Base-by-base conservation (phyloP, 768 basidiomycete species). In the Suillus weaverae region DNA sequence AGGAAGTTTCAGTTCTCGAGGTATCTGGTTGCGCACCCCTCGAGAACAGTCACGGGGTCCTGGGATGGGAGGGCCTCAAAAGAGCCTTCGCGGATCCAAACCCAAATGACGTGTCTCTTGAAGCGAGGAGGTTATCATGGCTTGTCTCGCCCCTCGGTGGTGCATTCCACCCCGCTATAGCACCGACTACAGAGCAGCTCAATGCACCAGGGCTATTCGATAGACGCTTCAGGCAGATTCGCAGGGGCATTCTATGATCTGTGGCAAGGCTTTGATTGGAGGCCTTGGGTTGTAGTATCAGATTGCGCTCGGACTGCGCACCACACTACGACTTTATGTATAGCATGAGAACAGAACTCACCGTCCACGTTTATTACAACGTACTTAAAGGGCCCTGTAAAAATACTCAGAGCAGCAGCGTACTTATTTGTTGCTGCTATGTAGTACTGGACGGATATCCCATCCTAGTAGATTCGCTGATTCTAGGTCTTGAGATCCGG, bases 51-150 rank as follows among this genome's bases (percentile, higher is more conserved):
- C 62, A 63, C 11, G 63, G 63, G 26, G 35, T 66, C 8, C 13
- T 32, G 22, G 63, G 65, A n/a, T 66, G 65, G 65, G 65, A 64
- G 30, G 65, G 44, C 2, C 63, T 66, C n/a, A 66, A 64, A 26
- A 63, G 46, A 43, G 65, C 56, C 26, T 66, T 66, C 44, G 54
- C 65, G 4, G 53, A 63, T 50, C 54, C 63, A 22, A 44, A 64
- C 48, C 55, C 43, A 1, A 33, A 59, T 43, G 44, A 56, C 3
- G 44, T 38, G 39, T 38, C 33, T 14, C 43, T 43, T 30, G 56
- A 48, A 62, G 63, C 65, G 18, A 41, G 63, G 11, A 44, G n/a
- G 46, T 83, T 39, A 75, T 63, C 60, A 74, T 62, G 20, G 73
- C 77, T 65, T 79, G 48, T 57, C 38, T 66, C 65, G 9, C 18